These are phyloP conservation scores for Monosporascus sp. DNA, from an alignment of 2,329 filamentous ascomycete species.

Conservation along the genomic window DNA sequence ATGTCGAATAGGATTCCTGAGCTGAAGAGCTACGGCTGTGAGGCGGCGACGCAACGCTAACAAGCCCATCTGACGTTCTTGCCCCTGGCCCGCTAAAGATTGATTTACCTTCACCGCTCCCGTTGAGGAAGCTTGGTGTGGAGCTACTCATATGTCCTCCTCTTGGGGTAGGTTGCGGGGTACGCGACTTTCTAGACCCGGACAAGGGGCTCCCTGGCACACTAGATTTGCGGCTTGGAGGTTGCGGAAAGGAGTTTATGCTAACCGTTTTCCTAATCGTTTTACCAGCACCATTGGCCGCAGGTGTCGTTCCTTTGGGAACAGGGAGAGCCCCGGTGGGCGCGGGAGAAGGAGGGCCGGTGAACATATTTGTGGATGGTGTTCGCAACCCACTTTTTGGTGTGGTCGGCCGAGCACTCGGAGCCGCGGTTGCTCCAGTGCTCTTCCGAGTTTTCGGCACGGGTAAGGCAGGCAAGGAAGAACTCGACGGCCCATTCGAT, in stretches of 20 bases:
- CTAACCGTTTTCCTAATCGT: conserved; percentile 82
- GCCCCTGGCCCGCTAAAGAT: conserved; percentile 55
- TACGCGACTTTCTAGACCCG: conserved; percentile 49
- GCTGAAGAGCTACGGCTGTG: conserved; percentile 90
- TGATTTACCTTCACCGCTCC: conserved; percentile 70
- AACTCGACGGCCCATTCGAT: conserved; percentile 64
- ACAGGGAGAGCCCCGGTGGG: conserved; percentile 50
- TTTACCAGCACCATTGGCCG: conserved; percentile 56
- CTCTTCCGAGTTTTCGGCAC: conserved; percentile 67
- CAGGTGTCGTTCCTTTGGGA: conserved; percentile 45
- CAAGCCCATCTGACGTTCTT: conserved; percentile 67
- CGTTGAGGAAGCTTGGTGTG: conserved; percentile 73
- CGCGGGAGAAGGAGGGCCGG: conserved; percentile 42
- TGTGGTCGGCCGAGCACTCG: conserved; percentile 38
- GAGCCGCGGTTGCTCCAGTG: conserved; percentile 42
- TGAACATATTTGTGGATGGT: conserved; percentile 49
- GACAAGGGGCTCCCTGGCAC: conserved; percentile 58
- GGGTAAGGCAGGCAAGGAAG: conserved; percentile 69
- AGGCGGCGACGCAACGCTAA: conserved; percentile 74
- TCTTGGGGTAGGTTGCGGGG: conserved; percentile 45
- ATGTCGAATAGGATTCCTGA: conserved; percentile 87
- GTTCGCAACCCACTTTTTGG: conserved; percentile 54
- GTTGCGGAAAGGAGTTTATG: conserved; percentile 90
- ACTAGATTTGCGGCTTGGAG: conserved; percentile 64
- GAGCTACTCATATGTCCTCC: conserved; percentile 43